Percentiles rank a stretch among this genome's conserved stretches.
Conservation (phyloP, 805 yeast species). For the Myxozyma lipomycoides region DNA sequence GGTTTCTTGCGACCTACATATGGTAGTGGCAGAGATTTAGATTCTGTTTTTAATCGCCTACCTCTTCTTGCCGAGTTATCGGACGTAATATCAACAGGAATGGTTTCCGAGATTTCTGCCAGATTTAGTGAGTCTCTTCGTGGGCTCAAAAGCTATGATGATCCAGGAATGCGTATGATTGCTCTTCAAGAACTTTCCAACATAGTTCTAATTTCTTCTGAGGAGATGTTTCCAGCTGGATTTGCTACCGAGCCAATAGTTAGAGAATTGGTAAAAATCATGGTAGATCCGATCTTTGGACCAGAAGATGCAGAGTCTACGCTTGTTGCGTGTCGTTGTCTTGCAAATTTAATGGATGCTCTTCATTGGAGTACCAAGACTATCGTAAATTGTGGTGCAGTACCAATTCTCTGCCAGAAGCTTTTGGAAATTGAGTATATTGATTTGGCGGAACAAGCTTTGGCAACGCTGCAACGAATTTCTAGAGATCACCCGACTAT, state of each 20-base stretch:
- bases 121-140: slow-evolving; percentile 29
- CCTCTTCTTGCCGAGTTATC: slow-evolving; percentile 24
- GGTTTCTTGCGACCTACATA: slow-evolving; percentile 27
- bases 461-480: slow-evolving; percentile 41
- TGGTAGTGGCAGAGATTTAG: slow-evolving; percentile 19
- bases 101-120: slow-evolving; percentile 33
- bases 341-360: slow-evolving; percentile 75
- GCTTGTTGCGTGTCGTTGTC: slow-evolving; percentile 75
- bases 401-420: slow-evolving; percentile 61
- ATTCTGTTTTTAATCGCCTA: neutral
- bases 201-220: slow-evolving; percentile 36
- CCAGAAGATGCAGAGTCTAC: slow-evolving; percentile 72
- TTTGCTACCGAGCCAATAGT: slow-evolving; percentile 60
- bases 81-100: slow-evolving; percentile 30
- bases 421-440: slow-evolving; percentile 73
- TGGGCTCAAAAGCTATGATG: slow-evolving; percentile 31
- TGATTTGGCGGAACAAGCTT: slow-evolving; percentile 87
- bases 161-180: slow-evolving; percentile 33
- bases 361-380: slow-evolving; percentile 59
- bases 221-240: slow-evolving; percentile 31
- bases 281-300: slow-evolving; percentile 52
- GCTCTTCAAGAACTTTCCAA: slow-evolving; percentile 38
- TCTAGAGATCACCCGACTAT: slow-evolving; percentile 36
- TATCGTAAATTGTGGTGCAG: slow-evolving; percentile 61
- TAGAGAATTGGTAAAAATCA: slow-evolving; percentile 51